phyloP scores from a whole-genome alignment of 345 rosid species.

The Adansonia digitata region DNA sequence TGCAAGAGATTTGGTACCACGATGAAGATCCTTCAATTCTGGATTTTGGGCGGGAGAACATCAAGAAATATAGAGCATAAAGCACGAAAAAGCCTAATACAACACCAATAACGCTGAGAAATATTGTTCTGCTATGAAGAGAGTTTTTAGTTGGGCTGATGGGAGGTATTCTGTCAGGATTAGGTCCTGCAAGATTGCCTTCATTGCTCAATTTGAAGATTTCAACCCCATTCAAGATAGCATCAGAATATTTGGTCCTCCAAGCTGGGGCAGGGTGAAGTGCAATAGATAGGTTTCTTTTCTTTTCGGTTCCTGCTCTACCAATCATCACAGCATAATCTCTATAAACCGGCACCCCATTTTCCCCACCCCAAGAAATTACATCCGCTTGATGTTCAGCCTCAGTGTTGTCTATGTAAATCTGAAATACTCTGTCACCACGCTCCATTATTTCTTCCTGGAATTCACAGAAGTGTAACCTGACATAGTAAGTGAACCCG shows the following conservation, averaged over 20 bases:
- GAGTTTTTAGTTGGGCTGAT: background rate
- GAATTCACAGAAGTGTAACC: conserved; percentile 40
- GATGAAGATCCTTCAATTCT: background rate
- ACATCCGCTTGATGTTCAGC: conserved; percentile 25
- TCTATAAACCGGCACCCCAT: conserved; percentile 22
- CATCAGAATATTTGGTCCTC: conserved; percentile 24
- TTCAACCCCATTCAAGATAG: conserved; percentile 38
- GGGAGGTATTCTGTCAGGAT: conserved; percentile 17
- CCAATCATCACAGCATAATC: conserved; percentile 24
- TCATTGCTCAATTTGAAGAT: conserved; percentile 27
- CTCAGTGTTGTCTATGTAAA: conserved; percentile 7
- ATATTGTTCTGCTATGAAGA: background rate
- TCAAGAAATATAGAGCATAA: background rate
- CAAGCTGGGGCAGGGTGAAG: conserved; percentile 18
- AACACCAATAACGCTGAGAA: background rate
- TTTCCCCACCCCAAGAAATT: conserved; percentile 25
- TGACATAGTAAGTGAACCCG: conserved; percentile 20
- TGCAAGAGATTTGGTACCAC: background rate
- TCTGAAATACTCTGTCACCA: conserved; percentile 20
- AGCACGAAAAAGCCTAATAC: background rate
- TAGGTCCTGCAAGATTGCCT: conserved; percentile 29
- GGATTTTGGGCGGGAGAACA: background rate
- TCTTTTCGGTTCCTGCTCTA: conserved; percentile 7
- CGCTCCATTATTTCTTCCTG: background rate
- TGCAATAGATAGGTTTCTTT: conserved; percentile 17